Evolutionary conservation across 495 filamentous ascomycete species (phyloP).

Genomic region (Penicillium cataractarum): DNA sequence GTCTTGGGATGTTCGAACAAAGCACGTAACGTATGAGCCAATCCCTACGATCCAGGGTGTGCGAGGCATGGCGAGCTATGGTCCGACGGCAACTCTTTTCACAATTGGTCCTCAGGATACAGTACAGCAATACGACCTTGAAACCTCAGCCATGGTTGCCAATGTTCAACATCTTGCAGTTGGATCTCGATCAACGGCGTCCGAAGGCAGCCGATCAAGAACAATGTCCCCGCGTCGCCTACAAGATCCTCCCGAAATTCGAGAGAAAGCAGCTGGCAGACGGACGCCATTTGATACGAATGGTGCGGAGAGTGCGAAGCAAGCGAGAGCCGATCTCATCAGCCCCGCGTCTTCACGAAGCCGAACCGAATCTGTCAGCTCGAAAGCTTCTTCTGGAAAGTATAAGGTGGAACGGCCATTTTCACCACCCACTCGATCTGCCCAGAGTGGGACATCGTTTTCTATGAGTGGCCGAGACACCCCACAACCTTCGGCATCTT

Average conservation of each 20-base stretch:
- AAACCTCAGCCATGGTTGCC: slow-evolving; percentile 75
- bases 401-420: slow-evolving; percentile 38
- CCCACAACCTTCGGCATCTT: slow-evolving; percentile 43
- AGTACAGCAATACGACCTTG: slow-evolving; percentile 93
- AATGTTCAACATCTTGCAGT: slow-evolving; percentile 83
- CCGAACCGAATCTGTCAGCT: slow-evolving; percentile 63
- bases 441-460: slow-evolving; percentile 51
- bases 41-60: slow-evolving; percentile 85
- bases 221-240: slow-evolving; percentile 36
- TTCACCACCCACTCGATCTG: slow-evolving; percentile 47
- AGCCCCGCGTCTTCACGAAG: slow-evolving; percentile 69
- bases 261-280: slow-evolving; percentile 31
- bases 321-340: slow-evolving; percentile 58
- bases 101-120: slow-evolving; percentile 86
- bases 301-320: slow-evolving; percentile 46
- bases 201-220: slow-evolving; percentile 59
- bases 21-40: slow-evolving; percentile 84
- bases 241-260: slow-evolving; percentile 42
- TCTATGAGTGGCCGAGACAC: slow-evolving; percentile 44
- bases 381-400: slow-evolving; percentile 50
- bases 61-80: slow-evolving; percentile 82
- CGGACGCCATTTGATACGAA: slow-evolving; percentile 48
- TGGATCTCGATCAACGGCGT: slow-evolving; percentile 74
- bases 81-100: slow-evolving; percentile 88
- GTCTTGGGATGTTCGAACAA: slow-evolving; percentile 96